Evolutionary conservation across 805 yeast species (phyloP).

Genomic region (Myxozyma melibiosi): DNA sequence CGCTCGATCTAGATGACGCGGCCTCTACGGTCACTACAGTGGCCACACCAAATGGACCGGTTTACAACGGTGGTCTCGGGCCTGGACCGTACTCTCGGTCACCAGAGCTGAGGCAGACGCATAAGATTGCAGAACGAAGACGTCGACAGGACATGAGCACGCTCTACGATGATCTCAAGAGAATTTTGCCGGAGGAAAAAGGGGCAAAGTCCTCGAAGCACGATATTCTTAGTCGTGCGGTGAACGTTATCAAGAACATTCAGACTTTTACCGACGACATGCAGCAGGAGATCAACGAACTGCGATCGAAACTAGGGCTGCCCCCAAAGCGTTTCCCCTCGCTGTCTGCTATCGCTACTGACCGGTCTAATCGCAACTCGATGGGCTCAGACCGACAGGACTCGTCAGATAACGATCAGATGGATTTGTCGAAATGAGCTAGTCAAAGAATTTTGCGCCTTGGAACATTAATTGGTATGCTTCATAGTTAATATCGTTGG

Average conservation of each 20-base stretch:
- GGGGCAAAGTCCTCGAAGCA: constrained; percentile 36
- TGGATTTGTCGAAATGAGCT: constrained; percentile 17
- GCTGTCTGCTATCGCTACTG: not conserved
- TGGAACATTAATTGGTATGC: too few relatives aligned
- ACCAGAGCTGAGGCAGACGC: constrained; percentile 37
- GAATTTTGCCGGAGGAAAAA: constrained; percentile 34
- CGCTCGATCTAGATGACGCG: constrained; percentile 22
- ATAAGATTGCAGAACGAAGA: constrained; percentile 37
- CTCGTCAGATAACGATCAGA: constrained; percentile 11
- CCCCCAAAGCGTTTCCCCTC: constrained; percentile 23
- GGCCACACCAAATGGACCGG: not conserved
- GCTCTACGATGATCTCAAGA: constrained; percentile 34
- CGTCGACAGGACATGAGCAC: constrained; percentile 36
- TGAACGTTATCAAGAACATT: constrained; percentile 18
- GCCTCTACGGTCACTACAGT: not conserved
- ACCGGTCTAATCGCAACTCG: constrained; percentile 15
- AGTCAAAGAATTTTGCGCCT: too few relatives aligned
- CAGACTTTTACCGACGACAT: constrained; percentile 20
- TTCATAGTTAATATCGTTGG: too few relatives aligned
- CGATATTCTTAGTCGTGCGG: constrained; percentile 33
- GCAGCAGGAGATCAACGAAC: constrained; percentile 27
- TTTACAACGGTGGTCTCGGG: constrained; percentile 1
- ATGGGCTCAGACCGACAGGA: constrained; percentile 17
- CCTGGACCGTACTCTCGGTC: constrained; percentile 34
- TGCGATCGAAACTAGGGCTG: constrained; percentile 21